These are phyloP conservation scores for Macrotyloma uniflorum DNA, from an alignment of 306 rosid genomes.

Conservation along the genomic window DNA sequence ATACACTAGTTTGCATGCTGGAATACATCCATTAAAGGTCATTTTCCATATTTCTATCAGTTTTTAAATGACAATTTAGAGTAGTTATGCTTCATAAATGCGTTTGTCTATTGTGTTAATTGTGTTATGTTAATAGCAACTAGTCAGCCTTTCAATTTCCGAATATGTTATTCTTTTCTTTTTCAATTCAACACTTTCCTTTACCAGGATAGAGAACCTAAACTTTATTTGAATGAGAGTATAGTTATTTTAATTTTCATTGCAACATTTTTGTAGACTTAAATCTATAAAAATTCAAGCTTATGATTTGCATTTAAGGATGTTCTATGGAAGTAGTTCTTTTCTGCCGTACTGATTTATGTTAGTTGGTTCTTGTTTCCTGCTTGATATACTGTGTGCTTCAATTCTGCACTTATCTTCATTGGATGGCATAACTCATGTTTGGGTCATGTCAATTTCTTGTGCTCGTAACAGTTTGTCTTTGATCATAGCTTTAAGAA, in stretches of 20 bases:
- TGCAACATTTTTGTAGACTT: neutral
- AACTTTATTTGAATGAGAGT: neutral
- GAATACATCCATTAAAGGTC: neutral
- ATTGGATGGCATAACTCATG: neutral
- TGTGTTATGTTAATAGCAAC: neutral
- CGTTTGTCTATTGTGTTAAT: neutral
- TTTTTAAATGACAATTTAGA: neutral
- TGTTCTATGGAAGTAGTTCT: neutral
- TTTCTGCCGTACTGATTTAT: neutral
- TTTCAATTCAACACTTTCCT: neutral
- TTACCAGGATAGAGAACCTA: neutral
- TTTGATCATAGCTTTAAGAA: neutral
- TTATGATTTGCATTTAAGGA: conserved; percentile 10
- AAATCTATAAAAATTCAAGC: neutral
- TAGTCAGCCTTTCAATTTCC: neutral
- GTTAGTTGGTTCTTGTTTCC: conserved; percentile 23
- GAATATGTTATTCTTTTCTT: neutral
- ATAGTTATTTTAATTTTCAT: neutral
- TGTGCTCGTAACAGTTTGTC: neutral
- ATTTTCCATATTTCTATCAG: neutral
- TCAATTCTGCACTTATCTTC: neutral
- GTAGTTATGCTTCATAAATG: neutral
- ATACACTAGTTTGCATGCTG: neutral
- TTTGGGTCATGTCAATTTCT: neutral
- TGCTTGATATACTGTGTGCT: neutral